Base-by-base conservation (phyloP, 345 rosid species). In the Laguncularia racemosa region DNA sequence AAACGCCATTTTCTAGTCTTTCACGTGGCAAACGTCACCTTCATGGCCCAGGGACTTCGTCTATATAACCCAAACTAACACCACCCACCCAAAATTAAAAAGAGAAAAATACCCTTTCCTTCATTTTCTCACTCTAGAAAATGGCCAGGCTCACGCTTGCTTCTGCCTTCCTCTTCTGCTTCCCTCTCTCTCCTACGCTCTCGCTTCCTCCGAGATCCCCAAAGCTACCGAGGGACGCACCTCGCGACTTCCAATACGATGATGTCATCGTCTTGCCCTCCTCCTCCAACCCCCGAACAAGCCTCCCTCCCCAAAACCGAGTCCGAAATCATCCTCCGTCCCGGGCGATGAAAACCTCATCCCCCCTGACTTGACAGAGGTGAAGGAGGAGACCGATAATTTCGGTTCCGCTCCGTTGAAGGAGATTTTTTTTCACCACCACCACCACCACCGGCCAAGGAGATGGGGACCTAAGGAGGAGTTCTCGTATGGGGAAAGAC, bases 401-500 rank as follows among this genome's bases (percentile, higher is more conserved):
- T 12, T 57, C 56, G 16, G 12, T 59, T 53, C 63, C 68, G 7
- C 28, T 66, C 52, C 76, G 73, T 43, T 72, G 61, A 53, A 67
- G 73, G 40, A 4, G 9, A 10, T 33, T 7, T 9, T 10, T 13
- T 72, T 48, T 57, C 54, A 58, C 8, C 74, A 84, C 74, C 71
- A 61, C 57, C 51, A 3, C 67, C 62, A 69, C 62, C 58, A 54
- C 14, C 57, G 16, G 56, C 16, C 43, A 15, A 17, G n/a, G 61
- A 45, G 28, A 20, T 44, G 20, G 14, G 28, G 49, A 20, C 62
- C 26, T 43, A 74, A 65, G 58, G n/a, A n/a, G n/a, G 64, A 57
- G 64, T 58, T 56, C 23, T 58, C 64, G 33, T 71, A 66, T 46
- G n/a, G 84, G 81, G 0, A 47, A 75, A 46, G 84, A 77, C 58